A percentile compares a stretch with the other conserved stretches of the same genome.
Evolutionary conservation across 164 flowering plant genomes (phyloP).

Genomic region (Sedum album): DNA sequence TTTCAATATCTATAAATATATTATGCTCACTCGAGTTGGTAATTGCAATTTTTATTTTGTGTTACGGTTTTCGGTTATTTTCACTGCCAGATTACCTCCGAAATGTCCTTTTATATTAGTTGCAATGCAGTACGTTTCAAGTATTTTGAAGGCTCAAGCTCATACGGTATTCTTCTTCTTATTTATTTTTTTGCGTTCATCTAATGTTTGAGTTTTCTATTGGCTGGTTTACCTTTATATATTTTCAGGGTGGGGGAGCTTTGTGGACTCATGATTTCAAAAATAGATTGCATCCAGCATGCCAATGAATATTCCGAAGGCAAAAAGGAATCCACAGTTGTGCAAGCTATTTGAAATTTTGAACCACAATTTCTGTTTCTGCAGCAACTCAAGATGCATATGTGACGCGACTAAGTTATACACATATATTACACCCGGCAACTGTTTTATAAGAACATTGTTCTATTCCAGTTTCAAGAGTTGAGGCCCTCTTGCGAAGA

Average conservation of each 20-base stretch:
- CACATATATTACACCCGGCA: not conserved
- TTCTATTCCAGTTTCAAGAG: slow-evolving; percentile 24
- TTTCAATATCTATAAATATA: not conserved
- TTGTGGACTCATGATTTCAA: too few species aligned
- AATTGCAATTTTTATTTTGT: not conserved
- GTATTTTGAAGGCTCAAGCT: too few species aligned
- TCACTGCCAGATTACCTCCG: not conserved
- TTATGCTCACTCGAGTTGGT: not conserved
- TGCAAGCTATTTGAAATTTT: not conserved
- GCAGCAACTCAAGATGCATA: not conserved
- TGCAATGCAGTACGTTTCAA: too few species aligned
- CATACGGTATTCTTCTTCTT: not conserved
- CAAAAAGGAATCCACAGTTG: not conserved
- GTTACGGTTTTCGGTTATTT: not conserved
- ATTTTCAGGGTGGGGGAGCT: too few species aligned
- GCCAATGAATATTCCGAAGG: not conserved
- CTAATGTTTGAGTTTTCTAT: not conserved
- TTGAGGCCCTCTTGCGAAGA: slow-evolving; percentile 69
- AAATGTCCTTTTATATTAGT: not conserved
- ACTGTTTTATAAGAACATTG: not conserved
- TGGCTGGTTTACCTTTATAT: too few species aligned
- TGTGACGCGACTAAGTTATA: not conserved
- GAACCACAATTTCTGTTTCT: not conserved
- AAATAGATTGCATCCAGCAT: not conserved
- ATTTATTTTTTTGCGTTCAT: too few species aligned